Conservation (phyloP, 805 yeast species). For the Grigorovia yakushimaensis region DNA sequence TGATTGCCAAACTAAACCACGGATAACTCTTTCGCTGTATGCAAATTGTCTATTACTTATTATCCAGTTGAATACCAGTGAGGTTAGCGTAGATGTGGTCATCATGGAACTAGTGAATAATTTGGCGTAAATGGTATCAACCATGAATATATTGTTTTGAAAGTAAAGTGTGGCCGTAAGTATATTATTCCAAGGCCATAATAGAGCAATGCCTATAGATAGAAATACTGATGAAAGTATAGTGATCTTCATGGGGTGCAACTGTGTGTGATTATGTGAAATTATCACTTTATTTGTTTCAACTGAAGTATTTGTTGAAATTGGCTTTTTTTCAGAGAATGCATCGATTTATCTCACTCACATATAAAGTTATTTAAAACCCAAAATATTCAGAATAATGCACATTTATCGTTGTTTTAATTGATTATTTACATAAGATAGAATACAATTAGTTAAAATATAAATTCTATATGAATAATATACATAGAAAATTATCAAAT, state of each 20-base stretch:
- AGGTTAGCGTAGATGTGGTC: slow-evolving; percentile 69
- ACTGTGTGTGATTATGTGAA: no score
- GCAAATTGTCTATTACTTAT: slow-evolving; percentile 58
- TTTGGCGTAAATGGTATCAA: slow-evolving; percentile 41
- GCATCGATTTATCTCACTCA: no score
- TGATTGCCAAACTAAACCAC: slow-evolving; percentile 53
- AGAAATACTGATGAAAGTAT: slow-evolving; percentile 31
- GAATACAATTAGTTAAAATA: not conserved
- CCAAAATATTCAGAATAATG: no score
- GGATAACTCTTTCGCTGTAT: slow-evolving; percentile 42
- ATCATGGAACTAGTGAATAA: slow-evolving; percentile 77
- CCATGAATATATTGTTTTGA: slow-evolving; percentile 42
- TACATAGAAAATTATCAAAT: slow-evolving; percentile 8
- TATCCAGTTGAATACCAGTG: slow-evolving; percentile 48
- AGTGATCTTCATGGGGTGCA: not conserved
- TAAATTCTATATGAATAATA: not conserved
- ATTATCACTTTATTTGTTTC: no score
- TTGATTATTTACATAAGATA: not conserved
- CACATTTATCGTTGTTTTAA: no score
- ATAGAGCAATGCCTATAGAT: slow-evolving; percentile 61
- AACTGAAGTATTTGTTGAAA: not conserved
- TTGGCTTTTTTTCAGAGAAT: no score
- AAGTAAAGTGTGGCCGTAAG: slow-evolving; percentile 80
- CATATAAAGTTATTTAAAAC: no score
- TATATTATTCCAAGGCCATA: slow-evolving; percentile 97